phyloP scores from a whole-genome alignment of 2,329 filamentous ascomycete species.

The Cytospora piceicola region DNA sequence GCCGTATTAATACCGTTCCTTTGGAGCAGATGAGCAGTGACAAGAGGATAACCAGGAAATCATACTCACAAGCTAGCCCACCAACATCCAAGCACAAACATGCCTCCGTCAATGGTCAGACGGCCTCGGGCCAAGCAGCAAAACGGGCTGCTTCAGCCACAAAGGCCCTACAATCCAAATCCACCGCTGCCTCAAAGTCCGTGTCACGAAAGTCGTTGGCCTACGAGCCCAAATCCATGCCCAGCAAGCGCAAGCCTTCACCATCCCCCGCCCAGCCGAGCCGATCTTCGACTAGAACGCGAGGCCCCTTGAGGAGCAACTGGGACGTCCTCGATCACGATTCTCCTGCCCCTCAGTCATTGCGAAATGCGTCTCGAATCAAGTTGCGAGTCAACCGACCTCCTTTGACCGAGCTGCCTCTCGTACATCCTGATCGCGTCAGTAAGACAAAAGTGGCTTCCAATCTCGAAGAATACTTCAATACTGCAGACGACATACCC shows the following conservation, averaged over 20 bases:
- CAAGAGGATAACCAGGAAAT: slow-evolving; percentile 57
- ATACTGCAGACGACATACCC: slow-evolving; percentile 53
- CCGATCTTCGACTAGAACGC: slow-evolving; percentile 32
- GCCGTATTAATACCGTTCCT: slow-evolving; percentile 63
- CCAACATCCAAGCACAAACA: slow-evolving; percentile 32
- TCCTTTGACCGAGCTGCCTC: slow-evolving; percentile 52
- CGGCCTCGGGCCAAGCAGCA: slow-evolving; percentile 32
- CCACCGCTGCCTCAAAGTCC: slow-evolving; percentile 11
- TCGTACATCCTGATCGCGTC: slow-evolving; percentile 63
- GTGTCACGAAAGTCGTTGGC: slow-evolving; percentile 23
- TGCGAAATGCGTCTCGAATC: slow-evolving; percentile 21
- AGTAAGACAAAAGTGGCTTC: slow-evolving; percentile 57
- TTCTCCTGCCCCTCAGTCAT: slow-evolving; percentile 29
- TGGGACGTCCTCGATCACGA: slow-evolving; percentile 38
- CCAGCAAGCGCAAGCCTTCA: slow-evolving; percentile 34
- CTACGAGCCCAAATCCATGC: slow-evolving; percentile 34
- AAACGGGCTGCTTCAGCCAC: slow-evolving; percentile 39
- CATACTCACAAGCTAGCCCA: slow-evolving; percentile 44
- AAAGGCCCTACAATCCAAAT: slow-evolving; percentile 34
- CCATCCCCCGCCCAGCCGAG: slow-evolving; percentile 43
- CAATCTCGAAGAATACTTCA: slow-evolving; percentile 62
- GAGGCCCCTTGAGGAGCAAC: slow-evolving; percentile 38
- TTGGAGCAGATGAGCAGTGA: slow-evolving; percentile 55
- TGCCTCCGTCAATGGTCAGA: slow-evolving; percentile 38
- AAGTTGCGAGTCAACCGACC: slow-evolving; percentile 27